Conservation (phyloP, 345 rosid species). For the Rhizophora apiculata region DNA sequence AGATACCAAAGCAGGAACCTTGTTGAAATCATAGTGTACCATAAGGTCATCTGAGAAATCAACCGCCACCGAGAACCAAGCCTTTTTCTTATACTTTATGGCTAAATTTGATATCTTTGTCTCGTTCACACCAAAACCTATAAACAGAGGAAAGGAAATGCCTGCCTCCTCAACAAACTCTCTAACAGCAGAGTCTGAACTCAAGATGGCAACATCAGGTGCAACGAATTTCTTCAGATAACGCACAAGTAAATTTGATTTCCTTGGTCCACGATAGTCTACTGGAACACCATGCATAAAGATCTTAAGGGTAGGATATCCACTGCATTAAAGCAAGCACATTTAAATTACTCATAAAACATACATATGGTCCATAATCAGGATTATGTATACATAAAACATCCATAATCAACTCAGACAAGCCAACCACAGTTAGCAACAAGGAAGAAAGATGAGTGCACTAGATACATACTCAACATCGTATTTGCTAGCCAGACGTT, state of each 20-base stretch:
- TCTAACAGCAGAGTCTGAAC: constrained; percentile 52
- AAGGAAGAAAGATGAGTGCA: background rate
- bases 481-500: constrained; percentile 61
- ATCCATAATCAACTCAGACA: too few relatives aligned
- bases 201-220: constrained; percentile 74
- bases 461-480: constrained; percentile 64
- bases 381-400: too few relatives aligned
- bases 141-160: constrained; percentile 59
- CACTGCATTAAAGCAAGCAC: constrained; percentile 43
- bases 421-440: background rate
- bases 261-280: constrained; percentile 86
- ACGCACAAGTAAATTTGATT: constrained; percentile 75
- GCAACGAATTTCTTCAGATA: constrained; percentile 88
- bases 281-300: constrained; percentile 76
- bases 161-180: constrained; percentile 77
- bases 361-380: too few relatives aligned
- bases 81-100: constrained; percentile 78
- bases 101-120: constrained; percentile 45
- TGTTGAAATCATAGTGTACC: constrained; percentile 70
- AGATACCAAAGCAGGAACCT: constrained; percentile 70
- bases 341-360: background rate
- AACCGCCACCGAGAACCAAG: constrained; percentile 87
- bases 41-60: constrained; percentile 72
- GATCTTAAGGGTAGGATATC: constrained; percentile 76
- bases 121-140: constrained; percentile 79